Evolutionary conservation across 1,284 basidiomycete species (phyloP), one percentile per base, ranked within the genome.

Genomic region (Abortiporus biennis): DNA sequence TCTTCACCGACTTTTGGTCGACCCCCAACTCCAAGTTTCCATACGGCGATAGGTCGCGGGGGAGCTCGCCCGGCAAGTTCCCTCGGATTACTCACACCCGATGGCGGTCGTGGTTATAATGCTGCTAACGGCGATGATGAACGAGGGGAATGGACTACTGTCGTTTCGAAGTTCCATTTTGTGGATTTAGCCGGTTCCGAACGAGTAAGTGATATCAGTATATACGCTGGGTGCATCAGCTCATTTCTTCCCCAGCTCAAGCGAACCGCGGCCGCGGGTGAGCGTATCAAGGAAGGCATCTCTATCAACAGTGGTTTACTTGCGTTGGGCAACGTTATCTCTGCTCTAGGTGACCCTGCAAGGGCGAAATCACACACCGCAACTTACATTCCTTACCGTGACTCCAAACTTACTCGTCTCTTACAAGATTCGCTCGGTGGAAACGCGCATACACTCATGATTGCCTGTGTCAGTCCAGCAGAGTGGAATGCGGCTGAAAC

Each of bases 381-480:
- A 21, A 76, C 79, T 3, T 93, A 99, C 65, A 76, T 99, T 43
- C 94, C 94, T 4, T 99, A 99, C 65, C 92, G 94, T 40, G 94
- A 98, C 67, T 95, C 92, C 11, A 99, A 98, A 64, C 85, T 98
- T 52, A 99, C 96, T 3, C 89, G 96, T 29, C 76, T 99, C 2
- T 74, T 99, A 4, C 95, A 99, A 84, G 96, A 99, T 64, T 98
- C 94, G 11, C 80, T 99, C n/a, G 95, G 95, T 36, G 95, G 95
- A 29, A 99, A 98, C 63, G 88, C 95, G 1, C 88, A 96, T 57
- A 99, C 96, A 2, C 83, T 97, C 50, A 99, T 99, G 96, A 93
- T 99, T 52, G 95, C 95, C 8, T 99, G 96, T 63, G 86, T 98
- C 47, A 95, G 92, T 50, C 89, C 94, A 9, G 86, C 87, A 1